Conservation (phyloP, 2,329 filamentous ascomycete species). For the Trichoderma sp. region DNA sequence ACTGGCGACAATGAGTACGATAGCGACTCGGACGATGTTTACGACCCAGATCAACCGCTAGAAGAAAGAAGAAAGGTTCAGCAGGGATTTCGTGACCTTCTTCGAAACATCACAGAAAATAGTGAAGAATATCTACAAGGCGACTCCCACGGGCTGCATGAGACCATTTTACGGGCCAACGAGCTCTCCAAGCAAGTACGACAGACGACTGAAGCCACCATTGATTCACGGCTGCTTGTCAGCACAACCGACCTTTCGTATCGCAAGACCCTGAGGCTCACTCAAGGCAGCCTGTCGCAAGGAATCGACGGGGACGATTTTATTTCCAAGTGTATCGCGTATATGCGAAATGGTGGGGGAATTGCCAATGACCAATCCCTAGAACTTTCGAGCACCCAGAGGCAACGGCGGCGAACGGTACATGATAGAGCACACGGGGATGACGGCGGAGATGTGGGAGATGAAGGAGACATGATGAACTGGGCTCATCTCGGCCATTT, state of each 20-base stretch:
- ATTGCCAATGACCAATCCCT: conserved; percentile 54
- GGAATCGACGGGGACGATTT: conserved; percentile 91
- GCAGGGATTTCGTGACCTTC: conserved; percentile 68
- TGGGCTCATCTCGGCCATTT: conserved; percentile 82
- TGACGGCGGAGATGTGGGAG: conserved; percentile 62
- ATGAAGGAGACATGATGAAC: conserved; percentile 76
- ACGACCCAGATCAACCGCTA: conserved; percentile 81
- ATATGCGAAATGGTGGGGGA: conserved; percentile 71
- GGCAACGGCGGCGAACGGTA: conserved; percentile 43
- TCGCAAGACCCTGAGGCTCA: conserved; percentile 73
- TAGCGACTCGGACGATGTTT: conserved; percentile 47
- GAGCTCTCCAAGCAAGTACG: conserved; percentile 67
- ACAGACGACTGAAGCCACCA: conserved; percentile 86
- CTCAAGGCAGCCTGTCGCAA: conserved; percentile 69
- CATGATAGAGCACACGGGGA: conserved; percentile 47
- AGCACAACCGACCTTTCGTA: conserved; percentile 77
- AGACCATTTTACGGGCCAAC: conserved; percentile 68
- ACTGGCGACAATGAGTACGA: conserved; percentile 20
- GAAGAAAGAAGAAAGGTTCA: conserved; percentile 72
- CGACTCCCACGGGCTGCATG: conserved; percentile 64
- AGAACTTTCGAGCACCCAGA: conserved; percentile 53
- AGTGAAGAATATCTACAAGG: conserved; percentile 71
- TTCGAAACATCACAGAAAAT: conserved; percentile 62
- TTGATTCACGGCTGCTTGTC: conserved; percentile 86
- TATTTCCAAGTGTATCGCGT: conserved; percentile 83